phyloP scores from a whole-genome alignment of 129 eudicot genomes.

The Ambrosia trifida region DNA sequence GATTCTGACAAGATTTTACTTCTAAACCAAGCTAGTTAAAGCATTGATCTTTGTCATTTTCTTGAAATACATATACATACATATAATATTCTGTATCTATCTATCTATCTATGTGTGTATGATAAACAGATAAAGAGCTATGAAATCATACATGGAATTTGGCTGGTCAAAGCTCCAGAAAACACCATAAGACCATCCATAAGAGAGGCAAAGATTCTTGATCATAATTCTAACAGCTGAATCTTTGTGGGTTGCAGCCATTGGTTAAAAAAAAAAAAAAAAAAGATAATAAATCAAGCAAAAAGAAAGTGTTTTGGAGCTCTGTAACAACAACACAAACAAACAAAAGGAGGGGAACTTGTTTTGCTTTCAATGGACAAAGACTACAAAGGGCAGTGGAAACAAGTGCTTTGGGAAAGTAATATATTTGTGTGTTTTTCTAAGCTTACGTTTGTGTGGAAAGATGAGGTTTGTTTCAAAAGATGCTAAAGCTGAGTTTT shows the following conservation, averaged over 20 bases:
- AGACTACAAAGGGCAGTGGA: constrained; percentile 24
- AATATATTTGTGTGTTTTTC: constrained; percentile 12
- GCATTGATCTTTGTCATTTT: constrained; percentile 26
- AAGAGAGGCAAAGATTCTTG: constrained; percentile 53
- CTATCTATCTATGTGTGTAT: not conserved
- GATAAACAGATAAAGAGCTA: too few species aligned
- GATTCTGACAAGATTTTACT: constrained; percentile 33
- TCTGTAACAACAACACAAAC: constrained; percentile 29
- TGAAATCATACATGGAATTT: constrained; percentile 53
- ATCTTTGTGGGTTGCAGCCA: constrained; percentile 44
- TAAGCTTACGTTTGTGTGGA: constrained; percentile 27
- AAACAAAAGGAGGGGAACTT: constrained; percentile 9
- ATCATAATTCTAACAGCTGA: constrained; percentile 48
- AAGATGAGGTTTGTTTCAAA: constrained; percentile 24
- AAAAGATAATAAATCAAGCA: constrained; percentile 19
- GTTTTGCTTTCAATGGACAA: constrained; percentile 24
- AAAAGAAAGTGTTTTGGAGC: not conserved
- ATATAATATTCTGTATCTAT: not conserved
- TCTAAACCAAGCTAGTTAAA: not conserved
- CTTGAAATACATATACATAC: constrained; percentile 11
- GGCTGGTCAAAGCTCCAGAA: constrained; percentile 85
- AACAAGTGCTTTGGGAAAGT: constrained; percentile 35
- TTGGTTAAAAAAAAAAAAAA: constrained; percentile 21
- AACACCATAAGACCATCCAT: constrained; percentile 96
- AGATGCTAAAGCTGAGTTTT: constrained; percentile 35